Evolutionary conservation across 306 rosid species (phyloP).

Genomic region (Medicago lupulina): DNA sequence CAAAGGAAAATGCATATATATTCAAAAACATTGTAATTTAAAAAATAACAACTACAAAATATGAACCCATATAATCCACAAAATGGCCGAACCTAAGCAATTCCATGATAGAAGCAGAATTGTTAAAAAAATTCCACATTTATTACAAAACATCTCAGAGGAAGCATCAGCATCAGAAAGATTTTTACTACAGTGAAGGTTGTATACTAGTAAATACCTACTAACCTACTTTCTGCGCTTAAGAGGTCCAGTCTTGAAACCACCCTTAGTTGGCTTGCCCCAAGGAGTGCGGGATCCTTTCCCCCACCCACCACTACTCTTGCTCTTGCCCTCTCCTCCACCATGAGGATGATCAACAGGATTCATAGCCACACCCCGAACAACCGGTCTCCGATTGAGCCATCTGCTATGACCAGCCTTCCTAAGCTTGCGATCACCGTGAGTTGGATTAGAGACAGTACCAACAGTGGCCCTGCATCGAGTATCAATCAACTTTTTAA

Average conservation of each 20-base stretch:
- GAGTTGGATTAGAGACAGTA: constrained; percentile 79
- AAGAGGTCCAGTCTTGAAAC: constrained; percentile 79
- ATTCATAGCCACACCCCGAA: constrained; percentile 93
- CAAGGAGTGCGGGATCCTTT: constrained; percentile 70
- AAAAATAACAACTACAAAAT: constrained; percentile 6
- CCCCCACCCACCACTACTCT: constrained; percentile 70
- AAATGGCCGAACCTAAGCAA: constrained; percentile 18
- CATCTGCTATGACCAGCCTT: constrained; percentile 88
- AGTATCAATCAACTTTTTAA: constrained; percentile 69
- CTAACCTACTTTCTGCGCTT: constrained; percentile 63
- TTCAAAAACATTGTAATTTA: not conserved
- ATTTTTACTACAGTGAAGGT: not conserved
- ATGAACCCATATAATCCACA: constrained; percentile 35
- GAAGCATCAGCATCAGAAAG: constrained; percentile 32
- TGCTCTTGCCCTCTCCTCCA: constrained; percentile 89
- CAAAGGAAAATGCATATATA: constrained; percentile 4
- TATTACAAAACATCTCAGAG: constrained; percentile 1
- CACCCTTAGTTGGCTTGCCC: constrained; percentile 86
- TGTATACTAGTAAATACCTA: constrained; percentile 16
- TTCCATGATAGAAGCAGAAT: constrained; percentile 26
- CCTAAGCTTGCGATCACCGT: constrained; percentile 66
- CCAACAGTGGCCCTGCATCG: constrained; percentile 81
- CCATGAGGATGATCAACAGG: constrained; percentile 89
- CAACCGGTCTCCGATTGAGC: constrained; percentile 79
- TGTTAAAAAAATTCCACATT: constrained; percentile 26